Conservation (phyloP, 2,329 filamentous ascomycete genomes). For the Gyromitra esculenta region DNA sequence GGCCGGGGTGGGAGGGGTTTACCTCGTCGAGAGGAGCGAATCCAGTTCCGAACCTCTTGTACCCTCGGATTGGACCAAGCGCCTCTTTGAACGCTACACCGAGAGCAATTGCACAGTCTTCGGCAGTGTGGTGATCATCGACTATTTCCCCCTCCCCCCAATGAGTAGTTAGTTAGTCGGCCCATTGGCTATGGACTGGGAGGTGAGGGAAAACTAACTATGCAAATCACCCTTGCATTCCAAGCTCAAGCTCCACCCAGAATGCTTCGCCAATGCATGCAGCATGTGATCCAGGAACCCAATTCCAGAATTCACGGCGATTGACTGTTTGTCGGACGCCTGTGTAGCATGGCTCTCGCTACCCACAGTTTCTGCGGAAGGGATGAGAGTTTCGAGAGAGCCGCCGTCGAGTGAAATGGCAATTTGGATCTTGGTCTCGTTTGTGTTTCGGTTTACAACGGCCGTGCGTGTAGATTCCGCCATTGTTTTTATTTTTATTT, state of each 20-base stretch:
- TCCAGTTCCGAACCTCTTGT: constrained; percentile 89
- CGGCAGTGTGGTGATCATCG: constrained; percentile 97
- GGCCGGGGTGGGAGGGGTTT: not conserved
- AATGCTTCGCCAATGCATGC: constrained; percentile 94
- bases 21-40: constrained; percentile 90
- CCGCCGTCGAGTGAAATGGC: constrained; percentile 94
- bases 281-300: constrained; percentile 99
- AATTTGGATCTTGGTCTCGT: constrained; percentile 96
- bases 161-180: not conserved
- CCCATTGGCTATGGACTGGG: too few species aligned
- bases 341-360: constrained; percentile 78
- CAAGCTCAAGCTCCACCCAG: constrained; percentile 88
- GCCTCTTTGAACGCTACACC: constrained; percentile 84
- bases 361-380: constrained; percentile 64
- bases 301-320: constrained; percentile 90
- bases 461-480: constrained; percentile 70
- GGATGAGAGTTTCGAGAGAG: constrained; percentile 67
- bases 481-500: constrained; percentile 19
- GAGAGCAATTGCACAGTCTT: constrained; percentile 92
- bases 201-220: constrained; percentile 66
- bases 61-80: constrained; percentile 78
- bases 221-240: constrained; percentile 88
- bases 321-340: constrained; percentile 82
- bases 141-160: constrained; percentile 65
- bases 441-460: constrained; percentile 86